Base-by-base conservation (phyloP, 1,139 yeast genomes). In the Scheffersomyces titani region DNA sequence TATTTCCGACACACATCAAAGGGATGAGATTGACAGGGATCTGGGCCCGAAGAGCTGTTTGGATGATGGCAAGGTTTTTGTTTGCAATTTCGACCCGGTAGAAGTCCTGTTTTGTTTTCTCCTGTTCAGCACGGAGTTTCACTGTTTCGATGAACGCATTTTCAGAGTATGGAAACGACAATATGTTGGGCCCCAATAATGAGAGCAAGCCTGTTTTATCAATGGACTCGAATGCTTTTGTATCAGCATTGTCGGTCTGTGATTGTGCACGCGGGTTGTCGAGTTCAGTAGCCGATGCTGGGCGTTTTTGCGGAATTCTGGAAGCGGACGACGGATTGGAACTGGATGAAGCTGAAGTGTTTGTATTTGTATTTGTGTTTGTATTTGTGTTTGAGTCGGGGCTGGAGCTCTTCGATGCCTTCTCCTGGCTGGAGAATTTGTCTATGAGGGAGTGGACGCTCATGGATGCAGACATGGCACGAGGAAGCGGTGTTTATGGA, bases 101-200 rank as follows among this genome's bases (percentile, higher is more conserved):
- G 65, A 80, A 88, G 63, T 90, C 96, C 70, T 92, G 98, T 63
- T 88, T 88, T 1, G 98, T 90, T 49, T 83, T 80, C 69, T 93
- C 98, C 67, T 90, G 96, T 68, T 91, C 96, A 2, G 86, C 75
- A 57, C 88, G 83, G 40, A 91, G 79, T 49, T 81, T 81, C 50
- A 92, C 74, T 0, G 93, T 86, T 62, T 86, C 88, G 30, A 81
- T 70, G 47, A 88, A 79, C 2, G 96, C 82, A 21, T 80, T 77
- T 59, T 90, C 93, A 2, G 90, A 77, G 66, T 78, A 80, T 0
- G 88, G 87, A 83, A 90, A 88, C 24, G 76, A 69, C 5, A 76
- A 67, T 9, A 82, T 75, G 16, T 83, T 80, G 9, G 86, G 79
- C 0, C 91, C 92, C 49, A 88, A 70, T 2, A 86, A 67, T 5